phyloP scores from a whole-genome alignment of 2,329 filamentous ascomycete genomes.

The Diaporthe sp. region DNA sequence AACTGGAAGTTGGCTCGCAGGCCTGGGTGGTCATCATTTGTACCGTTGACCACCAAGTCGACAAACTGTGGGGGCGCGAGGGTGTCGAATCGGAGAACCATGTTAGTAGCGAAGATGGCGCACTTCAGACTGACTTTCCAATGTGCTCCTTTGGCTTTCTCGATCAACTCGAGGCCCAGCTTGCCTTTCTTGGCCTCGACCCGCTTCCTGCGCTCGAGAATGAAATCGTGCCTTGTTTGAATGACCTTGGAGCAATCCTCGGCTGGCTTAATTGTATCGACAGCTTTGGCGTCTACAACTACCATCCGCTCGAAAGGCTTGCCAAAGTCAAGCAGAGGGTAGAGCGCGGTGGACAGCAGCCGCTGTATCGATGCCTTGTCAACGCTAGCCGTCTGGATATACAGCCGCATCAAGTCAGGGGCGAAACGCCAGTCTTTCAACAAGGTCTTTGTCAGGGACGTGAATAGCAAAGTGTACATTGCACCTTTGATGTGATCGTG shows the following conservation, averaged over 20 bases:
- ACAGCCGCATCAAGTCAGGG: constrained; percentile 88
- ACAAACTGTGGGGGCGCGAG: constrained; percentile 87
- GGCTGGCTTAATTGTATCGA: constrained; percentile 79
- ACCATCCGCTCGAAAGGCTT: constrained; percentile 90
- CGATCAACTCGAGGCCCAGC: constrained; percentile 85
- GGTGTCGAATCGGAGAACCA: constrained; percentile 91
- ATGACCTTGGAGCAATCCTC: constrained; percentile 75
- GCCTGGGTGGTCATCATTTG: constrained; percentile 91
- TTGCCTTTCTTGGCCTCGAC: constrained; percentile 88
- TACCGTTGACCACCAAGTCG: constrained; percentile 83
- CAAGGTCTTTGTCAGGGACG: constrained; percentile 88
- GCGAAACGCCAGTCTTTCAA: constrained; percentile 96
- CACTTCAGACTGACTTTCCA: constrained; percentile 97
- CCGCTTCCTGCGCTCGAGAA: constrained; percentile 79
- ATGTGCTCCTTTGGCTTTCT: constrained; percentile 83
- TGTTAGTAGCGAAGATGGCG: constrained; percentile 89
- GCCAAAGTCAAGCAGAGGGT: constrained; percentile 91
- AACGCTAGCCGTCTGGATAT: constrained; percentile 89
- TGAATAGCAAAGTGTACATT: constrained; percentile 91
- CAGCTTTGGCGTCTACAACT: constrained; percentile 78
- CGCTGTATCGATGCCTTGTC: constrained; percentile 97
- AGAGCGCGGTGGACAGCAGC: constrained; percentile 84
- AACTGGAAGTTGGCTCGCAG: constrained; percentile 85
- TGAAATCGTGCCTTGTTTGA: constrained; percentile 77
- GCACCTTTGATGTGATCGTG: constrained; percentile 95